Base-by-base conservation (phyloP, 306 rosid species). In the Hippophae gyantsensis region DNA sequence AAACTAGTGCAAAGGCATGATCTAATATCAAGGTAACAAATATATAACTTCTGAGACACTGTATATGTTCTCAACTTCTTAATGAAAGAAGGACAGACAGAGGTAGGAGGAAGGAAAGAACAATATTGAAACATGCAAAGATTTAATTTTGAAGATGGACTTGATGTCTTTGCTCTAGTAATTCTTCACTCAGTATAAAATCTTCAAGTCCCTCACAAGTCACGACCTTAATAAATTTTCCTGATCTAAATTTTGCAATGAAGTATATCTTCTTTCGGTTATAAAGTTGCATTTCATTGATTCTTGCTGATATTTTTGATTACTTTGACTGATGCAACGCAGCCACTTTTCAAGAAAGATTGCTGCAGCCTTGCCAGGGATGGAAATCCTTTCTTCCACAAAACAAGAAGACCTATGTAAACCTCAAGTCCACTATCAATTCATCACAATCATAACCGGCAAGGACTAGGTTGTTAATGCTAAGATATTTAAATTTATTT, bases 1-100 rank as follows among this genome's bases (percentile, higher is more conserved):
- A 92, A 80, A 92, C 98, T 61, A 92, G 98, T 68, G 98, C 98
- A 52, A 92, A 87, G 78, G 96, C 96, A 69, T 96, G 98, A 74
- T 85, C 87, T 79, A 90, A 90, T 67, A 85, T 92, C 86, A 92
- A 92, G 98, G 98, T 92, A 69, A 73, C 60, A 70, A 42, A 12
- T 43, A 25, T 44, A 38, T 43, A 56, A 50, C 54, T 58, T 56
- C 55, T 49, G 25, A 58, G 55, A 52, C 67, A 26, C 48, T 27
- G 47, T 12, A 42, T 52, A 6, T 65, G 57, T 18, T 3, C 57
- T 69, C 61, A 61, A 55, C 60, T 67, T 61, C 63, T 56, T 25
- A 18, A 47, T 47, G 50, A 10, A 47, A 47, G 10, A 47, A 2
- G 50, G 4, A 27, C 38, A 27, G 14, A 57, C 44, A 48, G 68